Percentiles rank a stretch among this genome's conserved stretches.
These are phyloP conservation scores for Eucalyptus cladocalyx DNA, from an alignment of 345 rosid species.

Conservation along the genomic window DNA sequence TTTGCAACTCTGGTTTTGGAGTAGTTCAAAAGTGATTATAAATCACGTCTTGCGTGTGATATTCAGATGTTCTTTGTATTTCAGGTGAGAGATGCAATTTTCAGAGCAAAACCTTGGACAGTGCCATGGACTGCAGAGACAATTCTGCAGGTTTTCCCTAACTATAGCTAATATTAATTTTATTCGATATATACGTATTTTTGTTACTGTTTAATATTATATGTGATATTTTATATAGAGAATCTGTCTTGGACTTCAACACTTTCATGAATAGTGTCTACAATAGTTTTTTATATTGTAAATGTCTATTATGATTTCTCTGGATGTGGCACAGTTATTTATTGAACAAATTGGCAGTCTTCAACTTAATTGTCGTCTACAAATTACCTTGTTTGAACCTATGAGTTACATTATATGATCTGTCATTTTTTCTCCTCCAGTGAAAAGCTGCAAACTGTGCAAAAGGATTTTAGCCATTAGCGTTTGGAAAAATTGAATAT, in stretches of 20 bases:
- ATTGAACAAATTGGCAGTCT: neutral
- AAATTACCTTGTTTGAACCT: neutral
- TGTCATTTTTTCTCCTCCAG: neutral
- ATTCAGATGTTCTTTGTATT: neutral
- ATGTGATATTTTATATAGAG: neutral
- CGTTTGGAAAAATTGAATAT: neutral
- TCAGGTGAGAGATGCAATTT: neutral
- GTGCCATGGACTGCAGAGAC: conserved; percentile 48
- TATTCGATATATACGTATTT: neutral
- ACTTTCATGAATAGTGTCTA: neutral
- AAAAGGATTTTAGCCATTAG: neutral
- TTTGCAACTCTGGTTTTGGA: neutral
- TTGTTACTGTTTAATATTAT: neutral
- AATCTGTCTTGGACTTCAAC: neutral
- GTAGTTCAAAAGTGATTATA: neutral
- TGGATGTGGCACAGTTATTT: neutral
- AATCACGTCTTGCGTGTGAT: neutral
- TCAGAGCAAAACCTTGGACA: conserved; percentile 16
- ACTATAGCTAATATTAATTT: neutral
- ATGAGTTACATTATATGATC: neutral
- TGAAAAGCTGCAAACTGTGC: neutral
- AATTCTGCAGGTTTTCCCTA: conserved; percentile 16
- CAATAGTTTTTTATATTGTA: neutral
- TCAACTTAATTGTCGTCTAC: neutral
- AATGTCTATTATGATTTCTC: neutral